phyloP scores from a whole-genome alignment of 2,329 filamentous ascomycete species.

The Aureobasidium sp. region DNA sequence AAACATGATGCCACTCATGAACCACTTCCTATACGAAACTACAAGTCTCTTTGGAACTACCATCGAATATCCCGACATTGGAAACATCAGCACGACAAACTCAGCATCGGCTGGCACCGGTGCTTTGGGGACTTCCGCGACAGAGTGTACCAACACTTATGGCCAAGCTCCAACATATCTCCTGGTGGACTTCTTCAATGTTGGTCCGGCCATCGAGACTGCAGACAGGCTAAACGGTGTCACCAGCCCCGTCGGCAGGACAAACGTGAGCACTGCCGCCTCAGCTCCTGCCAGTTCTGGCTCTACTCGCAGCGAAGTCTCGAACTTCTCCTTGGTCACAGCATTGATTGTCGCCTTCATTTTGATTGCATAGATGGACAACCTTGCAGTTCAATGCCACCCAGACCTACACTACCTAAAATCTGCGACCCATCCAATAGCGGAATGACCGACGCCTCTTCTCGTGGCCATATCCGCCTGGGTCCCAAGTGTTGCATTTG shows the following conservation, averaged over 20 bases:
- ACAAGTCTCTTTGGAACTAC: conserved; percentile 42
- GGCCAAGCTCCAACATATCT: conserved; percentile 62
- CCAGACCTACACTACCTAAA: background rate
- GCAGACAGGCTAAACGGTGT: conserved; percentile 62
- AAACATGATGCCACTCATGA: conserved; percentile 64
- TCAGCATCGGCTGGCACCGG: conserved; percentile 51
- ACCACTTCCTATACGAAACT: conserved; percentile 67
- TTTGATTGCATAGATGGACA: background rate
- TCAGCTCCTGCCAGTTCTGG: conserved; percentile 5
- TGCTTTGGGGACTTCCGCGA: conserved; percentile 42
- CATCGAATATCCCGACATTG: conserved; percentile 55
- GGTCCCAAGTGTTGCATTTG: background rate
- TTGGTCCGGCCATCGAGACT: conserved; percentile 61
- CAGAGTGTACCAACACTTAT: conserved; percentile 52
- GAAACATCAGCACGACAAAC: conserved; percentile 58
- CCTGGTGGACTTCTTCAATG: conserved; percentile 73
- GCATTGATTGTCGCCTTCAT: conserved; percentile 3
- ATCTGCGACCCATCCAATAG: background rate
- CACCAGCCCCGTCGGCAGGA: conserved; percentile 39
- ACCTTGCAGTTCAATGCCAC: background rate
- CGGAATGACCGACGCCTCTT: background rate
- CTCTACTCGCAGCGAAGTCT: background rate
- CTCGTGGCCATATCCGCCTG: too few relatives aligned
- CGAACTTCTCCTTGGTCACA: background rate
- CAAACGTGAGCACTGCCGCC: conserved; percentile 20